Evolutionary conservation across 208 protist species (phyloP), one percentile per base, ranked within the genome.

Genomic region (Naegleria lovaniensis): DNA sequence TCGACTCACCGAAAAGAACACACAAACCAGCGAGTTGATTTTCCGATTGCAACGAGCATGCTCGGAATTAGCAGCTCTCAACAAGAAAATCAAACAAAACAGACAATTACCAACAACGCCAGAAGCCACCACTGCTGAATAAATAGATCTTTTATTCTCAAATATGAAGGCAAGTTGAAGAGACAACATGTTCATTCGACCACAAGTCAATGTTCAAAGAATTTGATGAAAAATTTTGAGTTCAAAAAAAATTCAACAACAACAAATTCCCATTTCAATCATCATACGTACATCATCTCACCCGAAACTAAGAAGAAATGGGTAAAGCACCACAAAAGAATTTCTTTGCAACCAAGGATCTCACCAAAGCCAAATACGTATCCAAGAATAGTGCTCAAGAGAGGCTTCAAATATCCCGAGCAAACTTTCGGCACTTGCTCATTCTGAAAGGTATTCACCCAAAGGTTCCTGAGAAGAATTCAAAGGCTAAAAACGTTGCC

Each of bases 361-460:
- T n/a, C 5, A 96, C 96, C 91, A 97, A 97, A 92, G 95, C 95
- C 93, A 97, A 96, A 92, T 99, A 97, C 92, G 93, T 99, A 29
- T 98, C 96, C 33, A 94, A 97, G 58, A 97, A 95, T 92, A 95
- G 97, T 90, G 98, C 98, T 0, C 94, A 97, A 29, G 95, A 96
- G 36, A 94, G 97, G 58, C 95, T 99, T 51, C 98, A 99, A 94
- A 90, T 99, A 40, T 96, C 95, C 90, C 94, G 96, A 16, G 96
- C 97, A 43, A 95, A 98, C 90, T 99, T 98, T 92, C 94, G 97
- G 83, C 96, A 97, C 9, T 93, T 99, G 40, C 99, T 98, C 94
- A 99, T 99, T 84, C 95, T 99, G 52, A 99, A 99, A 92, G 99
- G 99, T 75, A 97, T 99, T 91, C 99, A 98, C 94, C 99, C 99